Conservation (phyloP, 1,139 yeast species). For the Debaryomyces robertsiae region DNA sequence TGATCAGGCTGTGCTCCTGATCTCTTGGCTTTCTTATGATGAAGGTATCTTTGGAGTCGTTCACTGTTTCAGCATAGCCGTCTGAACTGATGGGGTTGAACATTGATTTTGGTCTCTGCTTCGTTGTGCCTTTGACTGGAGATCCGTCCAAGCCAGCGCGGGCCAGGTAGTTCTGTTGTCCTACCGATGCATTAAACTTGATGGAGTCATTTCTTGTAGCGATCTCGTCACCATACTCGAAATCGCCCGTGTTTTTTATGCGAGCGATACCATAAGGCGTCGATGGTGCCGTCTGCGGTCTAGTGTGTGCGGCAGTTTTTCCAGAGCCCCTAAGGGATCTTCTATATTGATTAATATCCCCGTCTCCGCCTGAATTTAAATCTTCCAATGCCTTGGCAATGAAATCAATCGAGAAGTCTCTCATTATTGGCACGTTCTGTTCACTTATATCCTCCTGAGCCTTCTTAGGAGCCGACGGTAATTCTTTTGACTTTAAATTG, state of each 20-base stretch:
- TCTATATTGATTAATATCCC: slow-evolving; percentile 51
- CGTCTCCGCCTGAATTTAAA: slow-evolving; percentile 65
- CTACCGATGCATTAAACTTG: slow-evolving; percentile 23
- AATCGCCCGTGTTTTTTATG: slow-evolving; percentile 29
- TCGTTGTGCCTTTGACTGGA: slow-evolving; percentile 7
- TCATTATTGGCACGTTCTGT: slow-evolving; percentile 36
- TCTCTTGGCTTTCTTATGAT: slow-evolving; percentile 17
- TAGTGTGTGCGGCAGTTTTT: slow-evolving; percentile 14
- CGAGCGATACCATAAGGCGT: slow-evolving; percentile 22
- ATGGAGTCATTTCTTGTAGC: slow-evolving; percentile 46
- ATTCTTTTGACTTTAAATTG: slow-evolving; percentile 38
- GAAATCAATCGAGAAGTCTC: slow-evolving; percentile 52
- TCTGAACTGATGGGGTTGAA: slow-evolving; percentile 19
- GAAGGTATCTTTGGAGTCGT: slow-evolving; percentile 21
- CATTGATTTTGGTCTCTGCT: slow-evolving; percentile 49
- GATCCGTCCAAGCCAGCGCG: slow-evolving; percentile 13
- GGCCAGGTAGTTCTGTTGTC: neutral
- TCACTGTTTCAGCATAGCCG: slow-evolving; percentile 7
- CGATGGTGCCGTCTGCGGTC: slow-evolving; percentile 21
- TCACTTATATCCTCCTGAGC: slow-evolving; percentile 3
- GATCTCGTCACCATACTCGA: slow-evolving; percentile 38
- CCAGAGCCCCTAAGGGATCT: slow-evolving; percentile 36
- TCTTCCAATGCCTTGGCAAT: slow-evolving; percentile 65
- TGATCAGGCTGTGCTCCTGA: slow-evolving; percentile 1
- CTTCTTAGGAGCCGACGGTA: slow-evolving; percentile 19